Conservation (phyloP, 2,329 filamentous ascomycete species). For the Trichoderma pleuroti region DNA sequence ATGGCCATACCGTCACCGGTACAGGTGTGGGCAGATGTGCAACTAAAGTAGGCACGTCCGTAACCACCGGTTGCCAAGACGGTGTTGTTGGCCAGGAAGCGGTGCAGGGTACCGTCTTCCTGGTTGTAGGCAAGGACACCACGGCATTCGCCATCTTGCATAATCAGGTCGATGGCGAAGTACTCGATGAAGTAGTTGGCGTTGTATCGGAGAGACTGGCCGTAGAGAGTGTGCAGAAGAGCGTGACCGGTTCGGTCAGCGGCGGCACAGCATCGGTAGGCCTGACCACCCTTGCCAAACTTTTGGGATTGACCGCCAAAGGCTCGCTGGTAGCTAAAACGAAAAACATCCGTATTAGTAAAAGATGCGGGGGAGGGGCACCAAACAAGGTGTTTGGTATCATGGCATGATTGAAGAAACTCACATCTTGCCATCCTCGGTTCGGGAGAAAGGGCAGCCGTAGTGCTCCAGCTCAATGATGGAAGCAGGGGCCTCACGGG, state of each 20-base stretch:
- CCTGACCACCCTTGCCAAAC: slow-evolving; percentile 94
- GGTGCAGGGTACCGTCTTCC: slow-evolving; percentile 95
- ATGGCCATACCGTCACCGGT: slow-evolving; percentile 99
- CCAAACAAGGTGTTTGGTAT: neutral
- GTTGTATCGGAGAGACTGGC: slow-evolving; percentile 94
- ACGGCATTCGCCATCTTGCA: slow-evolving; percentile 95
- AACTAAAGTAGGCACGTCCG: slow-evolving; percentile 96
- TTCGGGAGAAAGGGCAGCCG: slow-evolving; percentile 94
- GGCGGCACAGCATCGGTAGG: slow-evolving; percentile 94
- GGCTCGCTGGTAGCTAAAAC: slow-evolving; percentile 81
- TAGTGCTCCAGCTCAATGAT: slow-evolving; percentile 97
- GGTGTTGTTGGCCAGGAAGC: slow-evolving; percentile 95
- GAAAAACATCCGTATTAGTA: slow-evolving; percentile 3
- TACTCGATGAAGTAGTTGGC: slow-evolving; percentile 99
- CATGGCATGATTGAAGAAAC: slow-evolving; percentile 27
- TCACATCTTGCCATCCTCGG: slow-evolving; percentile 91
- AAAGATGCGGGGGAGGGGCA: neutral
- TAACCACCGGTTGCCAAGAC: slow-evolving; percentile 96
- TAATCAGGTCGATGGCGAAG: slow-evolving; percentile 94
- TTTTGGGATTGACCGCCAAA: slow-evolving; percentile 97
- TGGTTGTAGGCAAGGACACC: slow-evolving; percentile 98
- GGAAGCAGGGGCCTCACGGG: slow-evolving; percentile 83
- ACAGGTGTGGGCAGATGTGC: slow-evolving; percentile 96
- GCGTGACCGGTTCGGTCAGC: slow-evolving; percentile 97
- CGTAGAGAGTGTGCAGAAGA: slow-evolving; percentile 96